Evolutionary conservation across 1,284 basidiomycete species (phyloP).

Genomic region (Rhodotorula sp.): DNA sequence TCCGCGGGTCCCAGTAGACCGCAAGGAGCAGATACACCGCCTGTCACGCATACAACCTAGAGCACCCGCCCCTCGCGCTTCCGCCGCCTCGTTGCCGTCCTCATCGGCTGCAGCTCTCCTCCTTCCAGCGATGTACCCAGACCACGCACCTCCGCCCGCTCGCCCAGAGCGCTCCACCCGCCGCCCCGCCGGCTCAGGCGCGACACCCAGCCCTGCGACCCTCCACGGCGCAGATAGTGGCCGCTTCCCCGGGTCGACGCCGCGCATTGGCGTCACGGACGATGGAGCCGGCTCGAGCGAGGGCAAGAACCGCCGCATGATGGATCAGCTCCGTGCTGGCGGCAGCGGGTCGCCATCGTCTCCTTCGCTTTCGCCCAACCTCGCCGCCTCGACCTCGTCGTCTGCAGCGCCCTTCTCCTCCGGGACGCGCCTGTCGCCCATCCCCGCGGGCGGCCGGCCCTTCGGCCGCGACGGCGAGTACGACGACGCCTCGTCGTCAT

Average conservation of each 20-base stretch:
- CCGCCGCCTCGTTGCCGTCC: neutral
- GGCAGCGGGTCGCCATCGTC: neutral
- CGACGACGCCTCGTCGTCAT: neutral
- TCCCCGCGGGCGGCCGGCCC: too few relatives aligned
- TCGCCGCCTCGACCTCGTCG: constrained; percentile 15
- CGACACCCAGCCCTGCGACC: constrained; percentile 17
- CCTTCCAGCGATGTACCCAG: neutral
- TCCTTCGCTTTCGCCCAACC: constrained; percentile 22
- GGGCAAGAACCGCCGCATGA: constrained; percentile 33
- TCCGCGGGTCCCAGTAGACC: too few relatives aligned
- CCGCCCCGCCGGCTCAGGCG: constrained; percentile 11
- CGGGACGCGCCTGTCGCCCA: constrained; percentile 1
- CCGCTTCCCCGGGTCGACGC: constrained; percentile 2
- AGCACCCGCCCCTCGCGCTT: too few relatives aligned
- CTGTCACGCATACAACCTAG: too few relatives aligned
- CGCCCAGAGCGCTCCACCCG: constrained; percentile 22
- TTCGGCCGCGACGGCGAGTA: neutral
- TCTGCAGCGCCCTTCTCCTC: constrained; percentile 9
- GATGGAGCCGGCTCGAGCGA: neutral
- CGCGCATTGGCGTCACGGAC: neutral
- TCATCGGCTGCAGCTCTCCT: neutral
- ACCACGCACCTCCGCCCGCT: constrained; percentile 2
- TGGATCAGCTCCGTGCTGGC: constrained; percentile 5
- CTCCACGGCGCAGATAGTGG: constrained; percentile 14
- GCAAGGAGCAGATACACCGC: too few relatives aligned